Base-by-base conservation (phyloP, 2,329 filamentous ascomycete genomes). In the Diaporthe velutina region DNA sequence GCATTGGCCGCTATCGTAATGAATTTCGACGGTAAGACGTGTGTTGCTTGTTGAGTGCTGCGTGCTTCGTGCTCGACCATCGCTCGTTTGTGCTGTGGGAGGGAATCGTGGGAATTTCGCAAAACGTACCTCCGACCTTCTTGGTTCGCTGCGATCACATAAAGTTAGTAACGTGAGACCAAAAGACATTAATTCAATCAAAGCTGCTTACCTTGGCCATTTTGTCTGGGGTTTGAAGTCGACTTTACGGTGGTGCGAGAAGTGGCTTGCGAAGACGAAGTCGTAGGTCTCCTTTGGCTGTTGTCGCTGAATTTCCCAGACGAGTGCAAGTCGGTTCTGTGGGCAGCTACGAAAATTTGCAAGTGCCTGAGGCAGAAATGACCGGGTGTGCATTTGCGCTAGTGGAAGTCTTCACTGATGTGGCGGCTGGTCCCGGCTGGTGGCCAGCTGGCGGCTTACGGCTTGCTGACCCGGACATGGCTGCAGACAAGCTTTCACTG, bases 71-170 rank as follows among this genome's bases (percentile, higher is more conserved):
- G 40, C 75, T 74, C 61, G 60, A 64, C 68, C 68, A 70, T 76
- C 68, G 73, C 61, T 73, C 73, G 61, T 50, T 74, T 64, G 55
- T 68, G 60, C 50, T 66, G 54, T 68, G 28, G 38, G 40, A 48
- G 64, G 55, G 30, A 13, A 33, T 64, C 48, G 68, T 73, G 55
- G 52, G 68, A 33, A 25, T 57, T 42, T 72, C 75, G 75, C 55
- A 50, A 72, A 76, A 76, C 75, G 61, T 76, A 76, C 75, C 75
- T 74, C 75, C 75, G 75, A 76, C 95, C 94, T 98, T 97, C 94
- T 95, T 97, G 81, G 95, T 97, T 90, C 95, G 93, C 92, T 76
- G 30, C 22, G 48, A 70, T 40, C 22, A 58, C 42, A 68, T 54
- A 8, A 22, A n/a, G 64, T 68, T 68, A 68, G 48, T 48, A 22